Evolutionary conservation across 1,284 basidiomycete genomes (phyloP).

Genomic region (Puccinia coronata): DNA sequence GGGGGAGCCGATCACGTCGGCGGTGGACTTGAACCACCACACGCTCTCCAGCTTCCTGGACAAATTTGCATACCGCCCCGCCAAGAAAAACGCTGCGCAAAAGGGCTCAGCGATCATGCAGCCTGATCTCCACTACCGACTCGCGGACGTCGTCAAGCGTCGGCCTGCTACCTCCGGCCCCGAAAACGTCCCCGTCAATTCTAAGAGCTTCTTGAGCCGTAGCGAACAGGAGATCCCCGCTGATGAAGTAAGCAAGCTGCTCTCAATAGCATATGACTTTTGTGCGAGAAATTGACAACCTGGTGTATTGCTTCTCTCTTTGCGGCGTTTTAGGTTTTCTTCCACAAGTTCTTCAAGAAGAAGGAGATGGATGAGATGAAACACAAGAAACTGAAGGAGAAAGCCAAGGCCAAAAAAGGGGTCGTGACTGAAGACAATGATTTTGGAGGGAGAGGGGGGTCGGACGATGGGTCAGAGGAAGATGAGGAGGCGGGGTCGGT

Average conservation of each 20-base stretch:
- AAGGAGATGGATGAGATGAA: constrained; percentile 53
- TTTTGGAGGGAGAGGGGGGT: constrained; percentile 56
- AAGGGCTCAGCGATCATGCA: constrained; percentile 92
- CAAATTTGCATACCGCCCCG: constrained; percentile 88
- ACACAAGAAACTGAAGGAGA: constrained; percentile 56
- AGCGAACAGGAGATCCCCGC: constrained; percentile 78
- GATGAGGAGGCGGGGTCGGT: constrained; percentile 51
- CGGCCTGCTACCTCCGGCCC: constrained; percentile 65
- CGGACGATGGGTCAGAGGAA: constrained; percentile 56
- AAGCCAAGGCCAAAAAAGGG: constrained; percentile 53
- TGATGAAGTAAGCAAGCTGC: constrained; percentile 24
- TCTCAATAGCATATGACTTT: not conserved
- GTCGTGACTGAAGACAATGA: constrained; percentile 60
- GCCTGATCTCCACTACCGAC: constrained; percentile 69
- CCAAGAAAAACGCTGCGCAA: constrained; percentile 73
- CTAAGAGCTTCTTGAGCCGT: constrained; percentile 74
- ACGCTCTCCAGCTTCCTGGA: constrained; percentile 91
- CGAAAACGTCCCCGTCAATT: constrained; percentile 65
- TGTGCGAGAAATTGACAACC: constrained; percentile 66
- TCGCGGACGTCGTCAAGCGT: constrained; percentile 61
- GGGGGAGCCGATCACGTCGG: constrained; percentile 67
- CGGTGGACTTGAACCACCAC: constrained; percentile 78
- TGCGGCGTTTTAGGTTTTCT: constrained; percentile 60
- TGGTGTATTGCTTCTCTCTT: constrained; percentile 69
- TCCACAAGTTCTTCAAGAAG: constrained; percentile 61